phyloP scores from a whole-genome alignment of 202 grass and related monocot genomes.

The Eragrostis tef region DNA sequence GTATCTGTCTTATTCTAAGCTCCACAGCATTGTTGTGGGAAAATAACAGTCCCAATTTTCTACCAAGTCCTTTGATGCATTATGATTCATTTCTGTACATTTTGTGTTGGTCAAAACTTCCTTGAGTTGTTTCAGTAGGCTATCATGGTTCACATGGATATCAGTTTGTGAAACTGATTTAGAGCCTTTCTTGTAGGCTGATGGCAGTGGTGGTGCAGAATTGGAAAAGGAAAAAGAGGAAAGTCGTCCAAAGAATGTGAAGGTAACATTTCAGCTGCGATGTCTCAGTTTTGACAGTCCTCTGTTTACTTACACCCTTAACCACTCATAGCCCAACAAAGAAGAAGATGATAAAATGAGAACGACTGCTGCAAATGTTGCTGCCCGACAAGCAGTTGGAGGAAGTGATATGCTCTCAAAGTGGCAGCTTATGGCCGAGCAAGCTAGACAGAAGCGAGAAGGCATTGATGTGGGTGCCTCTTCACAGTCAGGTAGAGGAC shows the following conservation, averaged over 20 bases:
- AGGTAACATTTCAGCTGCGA: constrained; percentile 48
- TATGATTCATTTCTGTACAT: not conserved
- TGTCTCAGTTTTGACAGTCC: constrained; percentile 7
- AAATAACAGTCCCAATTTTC: constrained; percentile 20
- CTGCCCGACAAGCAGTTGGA: constrained; percentile 85
- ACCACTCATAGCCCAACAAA: constrained; percentile 71
- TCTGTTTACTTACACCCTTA: constrained; percentile 45
- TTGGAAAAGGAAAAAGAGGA: constrained; percentile 88
- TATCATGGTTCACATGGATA: constrained; percentile 6
- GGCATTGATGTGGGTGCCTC: constrained; percentile 54
- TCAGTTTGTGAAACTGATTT: constrained; percentile 26
- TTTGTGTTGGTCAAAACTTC: no score
- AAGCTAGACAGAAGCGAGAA: constrained; percentile 88
- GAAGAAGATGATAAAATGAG: constrained; percentile 99
- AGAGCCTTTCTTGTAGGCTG: constrained; percentile 53
- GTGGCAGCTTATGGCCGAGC: constrained; percentile 98
- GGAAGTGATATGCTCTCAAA: constrained; percentile 95
- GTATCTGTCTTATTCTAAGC: constrained; percentile 18
- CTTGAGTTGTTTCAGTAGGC: constrained; percentile 6
- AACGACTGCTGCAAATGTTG: constrained; percentile 90
- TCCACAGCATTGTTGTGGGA: constrained; percentile 5
- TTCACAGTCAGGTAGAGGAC: constrained; percentile 40
- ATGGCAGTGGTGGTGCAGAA: constrained; percentile 52
- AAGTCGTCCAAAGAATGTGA: constrained; percentile 60
- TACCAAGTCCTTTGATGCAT: not conserved